Evolutionary conservation across 306 rosid species (phyloP), one percentile per base, ranked within the genome.

Genomic region (Arachis stenosperma): DNA sequence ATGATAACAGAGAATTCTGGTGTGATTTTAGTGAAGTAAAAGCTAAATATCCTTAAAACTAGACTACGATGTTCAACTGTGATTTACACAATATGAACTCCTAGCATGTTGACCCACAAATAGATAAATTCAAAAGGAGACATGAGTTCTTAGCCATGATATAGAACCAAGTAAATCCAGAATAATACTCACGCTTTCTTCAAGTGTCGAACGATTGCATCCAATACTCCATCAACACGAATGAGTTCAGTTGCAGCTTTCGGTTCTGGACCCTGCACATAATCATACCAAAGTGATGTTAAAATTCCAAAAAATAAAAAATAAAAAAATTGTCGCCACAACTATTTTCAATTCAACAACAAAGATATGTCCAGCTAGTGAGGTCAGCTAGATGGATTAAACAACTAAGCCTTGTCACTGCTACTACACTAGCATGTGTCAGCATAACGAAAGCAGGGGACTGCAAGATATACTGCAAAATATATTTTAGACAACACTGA

Each of bases 171-270:
- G 57, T 48, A 67, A 33, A 69, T 40, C 57, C 30, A 51, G 56
- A 70, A 65, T 42, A 60, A 79, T 30, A 71, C 99, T 87, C 76
- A 95, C 99, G 90, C 93, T 87, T 91, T 91, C 74, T 80, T 86
- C 84, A 95, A 81, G 81, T 91, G 98, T 13, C 93, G 92, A 74
- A 84, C 69, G 71, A 95, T 82, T 56, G 97, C 91, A 65, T 87
- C 97, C 87, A 88, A 81, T 59, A 87, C 84, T 61, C 99, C 98
- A 77, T 94, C 99, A 80, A 89, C 80, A 77, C 76, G 84, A 70
- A 91, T 74, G 78, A 95, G 96, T 68, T 88, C 96, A 4, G 84
- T 77, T 39, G 97, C 89, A 79, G 97, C 96, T 82, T 88, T 90
- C 29, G 96, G 87, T 82, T 90, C 90, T 39, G 93, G 96, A 71